Evolutionary conservation across 805 yeast species (phyloP).

Genomic region (Starmerella roubikii): DNA sequence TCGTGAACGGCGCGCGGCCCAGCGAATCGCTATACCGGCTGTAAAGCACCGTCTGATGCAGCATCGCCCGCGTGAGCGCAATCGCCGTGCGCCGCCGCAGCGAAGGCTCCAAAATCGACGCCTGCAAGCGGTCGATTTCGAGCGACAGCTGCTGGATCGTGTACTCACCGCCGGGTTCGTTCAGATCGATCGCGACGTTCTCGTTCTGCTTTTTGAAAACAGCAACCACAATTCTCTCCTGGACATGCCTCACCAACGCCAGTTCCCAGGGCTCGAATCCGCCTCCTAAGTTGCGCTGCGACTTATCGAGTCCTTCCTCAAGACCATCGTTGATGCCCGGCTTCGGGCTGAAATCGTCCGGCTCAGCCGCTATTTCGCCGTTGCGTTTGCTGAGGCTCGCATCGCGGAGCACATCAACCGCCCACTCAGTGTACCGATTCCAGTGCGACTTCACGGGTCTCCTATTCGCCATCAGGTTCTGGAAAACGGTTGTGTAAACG

Average conservation of each 20-base stretch:
- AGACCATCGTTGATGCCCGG: not conserved
- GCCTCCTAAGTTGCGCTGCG: not conserved
- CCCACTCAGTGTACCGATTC: slow-evolving; percentile 45
- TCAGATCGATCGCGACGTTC: slow-evolving; percentile 27
- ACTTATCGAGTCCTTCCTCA: not conserved
- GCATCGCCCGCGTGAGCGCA: slow-evolving; percentile 36
- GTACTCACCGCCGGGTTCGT: slow-evolving; percentile 28
- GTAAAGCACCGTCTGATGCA: slow-evolving; percentile 28
- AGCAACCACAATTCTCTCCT: slow-evolving; percentile 33
- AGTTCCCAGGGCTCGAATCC: slow-evolving; percentile 24
- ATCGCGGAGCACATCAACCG: slow-evolving; percentile 35
- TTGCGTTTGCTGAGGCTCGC: not conserved
- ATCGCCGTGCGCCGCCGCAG: slow-evolving; percentile 29
- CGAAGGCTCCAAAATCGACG: slow-evolving; percentile 21
- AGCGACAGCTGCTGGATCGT: slow-evolving; percentile 38
- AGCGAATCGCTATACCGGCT: slow-evolving; percentile 16
- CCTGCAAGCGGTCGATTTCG: slow-evolving; percentile 28
- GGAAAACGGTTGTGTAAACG: slow-evolving; percentile 14
- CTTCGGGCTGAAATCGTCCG: not conserved
- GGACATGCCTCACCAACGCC: slow-evolving; percentile 46
- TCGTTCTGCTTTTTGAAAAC: slow-evolving; percentile 31
- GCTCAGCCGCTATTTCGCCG: not conserved
- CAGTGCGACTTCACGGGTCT: slow-evolving; percentile 39
- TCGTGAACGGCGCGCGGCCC: slow-evolving; percentile 28
- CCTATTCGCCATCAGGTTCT: slow-evolving; percentile 41